phyloP scores from a whole-genome alignment of 345 rosid species.

The Heritiera fomes region DNA sequence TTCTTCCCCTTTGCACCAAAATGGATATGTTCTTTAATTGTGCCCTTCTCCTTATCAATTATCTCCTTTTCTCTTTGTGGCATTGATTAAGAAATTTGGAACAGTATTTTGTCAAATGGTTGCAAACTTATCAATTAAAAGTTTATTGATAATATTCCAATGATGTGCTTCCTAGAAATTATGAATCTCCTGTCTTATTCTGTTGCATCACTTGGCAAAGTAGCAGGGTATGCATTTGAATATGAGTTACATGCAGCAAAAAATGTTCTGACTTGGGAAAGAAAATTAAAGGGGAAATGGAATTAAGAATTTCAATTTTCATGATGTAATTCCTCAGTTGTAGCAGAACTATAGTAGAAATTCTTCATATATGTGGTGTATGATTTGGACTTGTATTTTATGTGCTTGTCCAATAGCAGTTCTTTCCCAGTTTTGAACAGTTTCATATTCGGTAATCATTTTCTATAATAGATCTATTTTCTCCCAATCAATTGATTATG shows the following conservation, averaged over 20 bases:
- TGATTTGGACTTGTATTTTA: constrained; percentile 1
- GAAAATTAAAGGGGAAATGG: not conserved
- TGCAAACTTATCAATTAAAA: not conserved
- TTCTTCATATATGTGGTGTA: not conserved
- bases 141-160: not conserved
- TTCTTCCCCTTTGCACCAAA: not conserved
- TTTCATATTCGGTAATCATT: not conserved
- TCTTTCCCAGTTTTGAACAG: constrained; percentile 14
- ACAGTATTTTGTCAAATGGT: not conserved
- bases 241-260: not conserved
- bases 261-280: not conserved
- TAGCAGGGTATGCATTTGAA: not conserved
- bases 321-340: constrained; percentile 6
- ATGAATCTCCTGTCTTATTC: not conserved
- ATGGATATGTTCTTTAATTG: not conserved
- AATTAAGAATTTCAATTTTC: not conserved
- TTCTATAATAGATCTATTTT: constrained; percentile 12
- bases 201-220: not conserved
- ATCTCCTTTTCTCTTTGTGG: not conserved
- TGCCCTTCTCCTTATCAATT: not conserved
- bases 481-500: constrained; percentile 19
- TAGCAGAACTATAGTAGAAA: not conserved
- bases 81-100: not conserved
- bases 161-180: constrained; percentile 7
- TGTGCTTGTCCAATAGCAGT: not conserved